Evolutionary conservation across 225 moss, liverwort and hornwort genomes (phyloP), one percentile per base, ranked within the genome.

Genomic region (Straminergon stramineum): DNA sequence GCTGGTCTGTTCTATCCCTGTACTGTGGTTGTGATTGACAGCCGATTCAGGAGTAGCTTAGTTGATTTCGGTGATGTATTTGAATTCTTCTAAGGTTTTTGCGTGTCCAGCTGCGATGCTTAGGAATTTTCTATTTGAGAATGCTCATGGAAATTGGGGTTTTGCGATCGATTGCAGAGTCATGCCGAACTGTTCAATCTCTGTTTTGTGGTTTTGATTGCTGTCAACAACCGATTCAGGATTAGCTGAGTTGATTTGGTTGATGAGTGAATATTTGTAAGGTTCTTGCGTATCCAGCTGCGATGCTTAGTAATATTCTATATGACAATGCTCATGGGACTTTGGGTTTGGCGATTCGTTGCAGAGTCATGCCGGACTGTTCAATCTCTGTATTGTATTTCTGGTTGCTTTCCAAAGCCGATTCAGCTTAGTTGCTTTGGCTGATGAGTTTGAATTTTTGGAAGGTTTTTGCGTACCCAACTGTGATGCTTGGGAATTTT

Each of bases 381-480:
- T 83, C 83, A 83, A 83, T 66, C 83, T 66, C 21, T 83, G 83
- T 10, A 66, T 66, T 83, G 83, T 83, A 52, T 66, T 83, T 64
- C 17, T 83, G 35, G 75, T 98, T 70, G 95, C 96, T 74, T 95
- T 98, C 71, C 97, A 96, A 88, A 89, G 96, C 86, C 93, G 97
- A 75, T 94, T 98, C 48, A 64, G 64, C 30, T 64, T 14, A n/a
- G 37, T 20, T n/a, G n/a, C 12, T 69, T 69, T n/a, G n/a, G 19
- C 12, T 21, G 69, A 69, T 69, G 69, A 4, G 22, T n/a, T 37
- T 69, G 81, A 23, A 58, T 79, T 15, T 17, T 35, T 26, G 22
- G 8, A 55, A 67, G 20, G 13, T 12, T 43, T 61, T 31, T 81
- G 39, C 45, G 13, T 20, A 30, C 43, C 28, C 3, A 41, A 13